A percentile compares a stretch with the other conserved stretches of the same genome.
Evolutionary conservation across 2,329 filamentous ascomycete genomes (phyloP).

Genomic region (Monilinia polystroma): DNA sequence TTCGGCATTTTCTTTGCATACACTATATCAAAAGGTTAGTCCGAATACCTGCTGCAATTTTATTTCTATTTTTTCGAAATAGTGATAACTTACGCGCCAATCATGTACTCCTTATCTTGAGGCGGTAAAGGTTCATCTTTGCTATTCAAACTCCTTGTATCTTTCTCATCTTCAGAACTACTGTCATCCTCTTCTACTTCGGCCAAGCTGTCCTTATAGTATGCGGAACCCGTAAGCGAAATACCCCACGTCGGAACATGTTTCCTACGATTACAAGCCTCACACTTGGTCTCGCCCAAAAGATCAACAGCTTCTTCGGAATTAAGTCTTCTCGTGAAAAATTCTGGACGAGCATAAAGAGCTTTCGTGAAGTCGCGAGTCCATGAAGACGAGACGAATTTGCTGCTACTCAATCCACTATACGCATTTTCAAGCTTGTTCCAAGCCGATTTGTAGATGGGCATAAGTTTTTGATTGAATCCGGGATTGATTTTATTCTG

Average conservation of each 20-base stretch:
- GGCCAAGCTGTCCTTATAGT: constrained; percentile 63
- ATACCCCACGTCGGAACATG: constrained; percentile 68
- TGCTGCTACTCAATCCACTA: constrained; percentile 64
- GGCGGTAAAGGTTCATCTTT: constrained; percentile 49
- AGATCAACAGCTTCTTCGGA: constrained; percentile 46
- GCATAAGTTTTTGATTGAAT: constrained; percentile 58
- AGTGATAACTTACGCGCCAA: constrained; percentile 48
- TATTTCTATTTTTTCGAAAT: background rate
- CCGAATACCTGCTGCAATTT: constrained; percentile 31
- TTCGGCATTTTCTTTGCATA: constrained; percentile 63
- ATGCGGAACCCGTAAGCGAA: constrained; percentile 63
- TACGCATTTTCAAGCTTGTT: constrained; percentile 71
- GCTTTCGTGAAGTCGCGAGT: constrained; percentile 63
- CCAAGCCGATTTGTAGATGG: constrained; percentile 68
- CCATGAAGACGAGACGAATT: constrained; percentile 72
- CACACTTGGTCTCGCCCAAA: constrained; percentile 42
- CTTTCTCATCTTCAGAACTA: constrained; percentile 43
- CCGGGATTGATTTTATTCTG: constrained; percentile 74
- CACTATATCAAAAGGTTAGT: constrained; percentile 32
- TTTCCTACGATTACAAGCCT: constrained; percentile 62
- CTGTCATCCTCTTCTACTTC: constrained; percentile 52
- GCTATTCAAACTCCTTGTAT: constrained; percentile 44
- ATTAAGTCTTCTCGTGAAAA: constrained; percentile 39
- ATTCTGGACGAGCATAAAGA: constrained; percentile 63
- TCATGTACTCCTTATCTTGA: constrained; percentile 49